phyloP scores from a whole-genome alignment of 2,329 filamentous ascomycete genomes.

The Stagonosporopsis rhizophila region DNA sequence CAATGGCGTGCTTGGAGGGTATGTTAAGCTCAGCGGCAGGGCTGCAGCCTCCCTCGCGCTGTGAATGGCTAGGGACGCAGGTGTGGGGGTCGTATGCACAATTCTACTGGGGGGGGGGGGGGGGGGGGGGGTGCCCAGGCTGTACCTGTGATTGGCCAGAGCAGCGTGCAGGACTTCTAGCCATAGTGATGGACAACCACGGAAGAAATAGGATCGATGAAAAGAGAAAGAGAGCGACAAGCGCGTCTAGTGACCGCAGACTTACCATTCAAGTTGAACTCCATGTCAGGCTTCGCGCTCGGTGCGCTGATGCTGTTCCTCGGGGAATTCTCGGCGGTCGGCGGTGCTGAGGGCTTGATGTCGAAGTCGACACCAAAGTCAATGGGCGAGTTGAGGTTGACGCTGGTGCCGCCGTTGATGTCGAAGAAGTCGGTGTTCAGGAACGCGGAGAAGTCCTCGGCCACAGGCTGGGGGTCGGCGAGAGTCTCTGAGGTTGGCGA shows the following conservation, averaged over 20 bases:
- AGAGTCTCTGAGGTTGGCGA: conserved; percentile 51
- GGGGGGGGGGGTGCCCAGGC: conserved; percentile 6
- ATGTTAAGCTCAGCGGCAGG: conserved; percentile 30
- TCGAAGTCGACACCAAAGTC: conserved; percentile 42
- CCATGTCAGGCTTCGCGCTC: conserved; percentile 39
- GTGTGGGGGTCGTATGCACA: conserved; percentile 42
- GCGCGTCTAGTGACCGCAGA: conserved; percentile 21
- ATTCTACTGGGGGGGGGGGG: conserved; percentile 1
- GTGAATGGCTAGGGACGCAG: conserved; percentile 33
- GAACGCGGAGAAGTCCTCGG: conserved; percentile 61
- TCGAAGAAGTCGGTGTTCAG: conserved; percentile 67
- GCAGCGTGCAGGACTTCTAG: conserved; percentile 22
- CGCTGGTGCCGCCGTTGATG: conserved; percentile 63
- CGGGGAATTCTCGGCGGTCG: conserved; percentile 23
- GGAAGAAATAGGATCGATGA: neutral
- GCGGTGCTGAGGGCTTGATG: conserved; percentile 26
- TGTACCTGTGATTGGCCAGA: conserved; percentile 32
- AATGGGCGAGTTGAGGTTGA: conserved; percentile 35
- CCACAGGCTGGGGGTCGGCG: conserved; percentile 50
- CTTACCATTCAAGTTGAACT: conserved; percentile 48
- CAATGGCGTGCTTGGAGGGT: conserved; percentile 49
- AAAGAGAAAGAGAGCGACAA: conserved; percentile 14
- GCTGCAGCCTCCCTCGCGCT: conserved; percentile 25
- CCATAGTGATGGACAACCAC: conserved; percentile 20
- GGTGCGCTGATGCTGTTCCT: conserved; percentile 22